These are phyloP conservation scores for Debaryomyces sp. DNA, from an alignment of 1,139 yeast genomes.

Conservation along the genomic window DNA sequence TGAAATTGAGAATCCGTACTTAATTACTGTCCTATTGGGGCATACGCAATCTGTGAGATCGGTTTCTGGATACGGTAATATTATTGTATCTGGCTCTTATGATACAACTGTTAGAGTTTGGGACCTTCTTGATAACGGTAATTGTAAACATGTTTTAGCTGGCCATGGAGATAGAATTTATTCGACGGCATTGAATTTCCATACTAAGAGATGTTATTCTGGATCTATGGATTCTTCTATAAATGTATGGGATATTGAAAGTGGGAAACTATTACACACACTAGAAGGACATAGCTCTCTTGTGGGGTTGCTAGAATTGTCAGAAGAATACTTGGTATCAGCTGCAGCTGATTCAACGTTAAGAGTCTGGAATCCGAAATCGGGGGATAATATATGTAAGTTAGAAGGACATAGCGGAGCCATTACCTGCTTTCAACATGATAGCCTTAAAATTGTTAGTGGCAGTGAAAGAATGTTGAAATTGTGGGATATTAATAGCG, in stretches of 20 bases:
- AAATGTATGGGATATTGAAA: conserved; percentile 83
- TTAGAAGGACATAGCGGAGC: conserved; percentile 87
- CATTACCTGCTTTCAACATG: conserved; percentile 92
- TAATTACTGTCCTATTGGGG: conserved; percentile 77
- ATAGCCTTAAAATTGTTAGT: conserved; percentile 79
- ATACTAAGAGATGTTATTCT: conserved; percentile 79
- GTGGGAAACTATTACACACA: conserved; percentile 67
- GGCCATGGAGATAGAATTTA: conserved; percentile 91
- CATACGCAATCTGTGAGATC: conserved; percentile 89
- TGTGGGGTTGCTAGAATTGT: conserved; percentile 83
- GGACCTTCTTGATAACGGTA: conserved; percentile 74
- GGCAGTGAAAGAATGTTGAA: conserved; percentile 85
- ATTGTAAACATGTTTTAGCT: conserved; percentile 69
- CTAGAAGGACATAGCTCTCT: conserved; percentile 86
- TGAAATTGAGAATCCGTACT: conserved; percentile 61
- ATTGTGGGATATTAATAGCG: conserved; percentile 82
- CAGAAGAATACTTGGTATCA: conserved; percentile 79
- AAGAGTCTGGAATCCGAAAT: conserved; percentile 88
- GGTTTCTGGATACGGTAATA: conserved; percentile 82
- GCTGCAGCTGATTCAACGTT: conserved; percentile 96
- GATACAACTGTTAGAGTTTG: conserved; percentile 91
- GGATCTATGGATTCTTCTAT: conserved; percentile 93
- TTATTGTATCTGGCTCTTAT: conserved; percentile 86
- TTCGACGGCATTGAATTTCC: conserved; percentile 78
- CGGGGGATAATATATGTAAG: conserved; percentile 68